Conservation (phyloP, 768 basidiomycete species). For the Cystofilobasidium ferigula region DNA sequence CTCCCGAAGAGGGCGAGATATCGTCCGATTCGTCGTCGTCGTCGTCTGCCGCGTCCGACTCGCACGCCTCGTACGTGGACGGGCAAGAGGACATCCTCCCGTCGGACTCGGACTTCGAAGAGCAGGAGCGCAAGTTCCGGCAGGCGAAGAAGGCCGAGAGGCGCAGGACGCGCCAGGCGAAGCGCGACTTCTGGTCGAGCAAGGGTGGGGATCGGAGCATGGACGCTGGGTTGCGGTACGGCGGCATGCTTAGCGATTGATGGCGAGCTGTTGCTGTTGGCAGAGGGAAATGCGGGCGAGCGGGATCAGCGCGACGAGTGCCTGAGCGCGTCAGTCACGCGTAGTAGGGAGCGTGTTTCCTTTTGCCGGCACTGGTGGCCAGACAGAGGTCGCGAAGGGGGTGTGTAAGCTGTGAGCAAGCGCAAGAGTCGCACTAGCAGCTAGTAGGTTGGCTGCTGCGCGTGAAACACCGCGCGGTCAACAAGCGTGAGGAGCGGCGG, state of each 20-base stretch:
- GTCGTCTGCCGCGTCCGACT: background rate
- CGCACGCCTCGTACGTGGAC: slow-evolving; percentile 5
- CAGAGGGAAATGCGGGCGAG: no score
- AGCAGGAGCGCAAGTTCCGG: slow-evolving; percentile 10
- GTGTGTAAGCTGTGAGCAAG: no score
- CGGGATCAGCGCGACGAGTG: no score
- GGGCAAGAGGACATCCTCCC: slow-evolving; percentile 21
- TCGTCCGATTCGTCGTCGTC: background rate
- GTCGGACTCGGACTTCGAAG: slow-evolving; percentile 2
- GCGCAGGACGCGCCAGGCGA: slow-evolving; percentile 20
- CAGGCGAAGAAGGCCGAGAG: slow-evolving; percentile 9
- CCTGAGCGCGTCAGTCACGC: no score
- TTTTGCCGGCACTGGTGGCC: no score
- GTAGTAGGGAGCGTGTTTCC: no score
- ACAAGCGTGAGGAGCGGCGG: no score
- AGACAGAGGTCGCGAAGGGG: no score
- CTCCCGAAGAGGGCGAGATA: slow-evolving; percentile 21
- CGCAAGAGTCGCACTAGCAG: no score
- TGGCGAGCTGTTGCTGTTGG: no score
- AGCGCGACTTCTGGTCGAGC: slow-evolving; percentile 12
- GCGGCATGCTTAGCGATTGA: background rate
- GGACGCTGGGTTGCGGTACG: background rate
- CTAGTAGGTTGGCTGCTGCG: no score
- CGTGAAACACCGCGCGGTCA: no score
- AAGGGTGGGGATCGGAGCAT: slow-evolving; percentile 7